phyloP scores from a whole-genome alignment of 805 yeast genomes.

The Gaillardinia entomophila region DNA sequence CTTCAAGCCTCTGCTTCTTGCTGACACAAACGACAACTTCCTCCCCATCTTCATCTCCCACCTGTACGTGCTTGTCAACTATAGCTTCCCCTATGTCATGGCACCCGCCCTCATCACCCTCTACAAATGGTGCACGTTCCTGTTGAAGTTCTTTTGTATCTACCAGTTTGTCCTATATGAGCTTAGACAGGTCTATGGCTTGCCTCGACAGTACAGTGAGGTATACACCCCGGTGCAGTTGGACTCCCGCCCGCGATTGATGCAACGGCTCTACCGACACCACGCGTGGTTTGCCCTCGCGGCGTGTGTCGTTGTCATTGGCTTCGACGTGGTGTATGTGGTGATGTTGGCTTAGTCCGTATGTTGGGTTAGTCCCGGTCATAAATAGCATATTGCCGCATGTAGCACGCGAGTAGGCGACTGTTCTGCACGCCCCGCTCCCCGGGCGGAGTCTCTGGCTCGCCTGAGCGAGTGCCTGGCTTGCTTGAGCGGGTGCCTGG shows the following conservation, averaged over 20 bases:
- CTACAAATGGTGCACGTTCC: constrained; percentile 16
- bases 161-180: constrained; percentile 28
- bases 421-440: no score
- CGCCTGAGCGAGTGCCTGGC: no score
- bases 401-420: no score
- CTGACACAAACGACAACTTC: constrained; percentile 26
- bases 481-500: no score
- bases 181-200: no score
- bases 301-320: constrained; percentile 1
- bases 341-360: background rate
- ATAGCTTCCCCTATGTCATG: constrained; percentile 13
- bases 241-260: no score
- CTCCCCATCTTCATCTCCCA: constrained; percentile 30
- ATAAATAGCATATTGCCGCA: no score
- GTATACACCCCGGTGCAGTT: background rate
- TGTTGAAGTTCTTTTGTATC: constrained; percentile 28
- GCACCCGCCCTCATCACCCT: constrained; percentile 6
- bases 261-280: background rate
- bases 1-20: constrained; percentile 8
- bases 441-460: no score
- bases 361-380: no score
- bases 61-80: constrained; percentile 23
- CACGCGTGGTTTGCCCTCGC: constrained; percentile 1
- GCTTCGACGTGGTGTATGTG: constrained; percentile 2
- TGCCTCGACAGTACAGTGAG: no score